phyloP scores from a whole-genome alignment of 805 yeast species.

The Dipodascus albidus region DNA sequence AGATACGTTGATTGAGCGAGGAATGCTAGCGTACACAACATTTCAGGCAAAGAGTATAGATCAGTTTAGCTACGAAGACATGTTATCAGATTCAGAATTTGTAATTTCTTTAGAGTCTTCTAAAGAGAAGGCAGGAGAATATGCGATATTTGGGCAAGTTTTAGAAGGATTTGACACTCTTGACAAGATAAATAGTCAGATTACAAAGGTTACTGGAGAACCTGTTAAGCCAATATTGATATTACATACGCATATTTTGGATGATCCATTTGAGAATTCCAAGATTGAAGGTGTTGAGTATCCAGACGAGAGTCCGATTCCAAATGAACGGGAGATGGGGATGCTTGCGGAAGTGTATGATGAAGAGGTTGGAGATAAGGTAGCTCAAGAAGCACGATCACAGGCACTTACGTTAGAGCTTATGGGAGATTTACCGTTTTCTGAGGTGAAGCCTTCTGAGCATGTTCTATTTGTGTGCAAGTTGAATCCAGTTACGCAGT shows the following conservation, averaged over 20 bases:
- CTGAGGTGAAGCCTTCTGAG: conserved; percentile 50
- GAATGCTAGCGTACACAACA: conserved; percentile 21
- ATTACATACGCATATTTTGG: conserved; percentile 36
- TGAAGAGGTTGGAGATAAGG: conserved; percentile 20
- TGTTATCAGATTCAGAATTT: conserved; percentile 25
- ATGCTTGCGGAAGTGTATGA: conserved; percentile 20
- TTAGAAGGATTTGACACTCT: conserved; percentile 38
- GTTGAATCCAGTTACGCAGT: conserved; percentile 49
- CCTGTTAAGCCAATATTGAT: conserved; percentile 43
- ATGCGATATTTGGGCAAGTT: conserved; percentile 36
- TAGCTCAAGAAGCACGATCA: conserved; percentile 32
- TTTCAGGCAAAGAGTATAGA: conserved; percentile 2
- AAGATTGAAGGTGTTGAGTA: conserved; percentile 13
- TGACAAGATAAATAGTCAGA: conserved; percentile 31
- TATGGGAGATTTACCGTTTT: conserved; percentile 50
- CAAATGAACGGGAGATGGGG: conserved; percentile 27
- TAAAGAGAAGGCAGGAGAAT: conserved; percentile 16
- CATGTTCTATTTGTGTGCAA: conserved; percentile 51
- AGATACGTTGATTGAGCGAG: conserved; percentile 26
- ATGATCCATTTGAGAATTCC: conserved; percentile 42
- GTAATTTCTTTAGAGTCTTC: conserved; percentile 28
- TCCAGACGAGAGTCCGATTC: conserved; percentile 27
- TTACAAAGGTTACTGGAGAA: conserved; percentile 29
- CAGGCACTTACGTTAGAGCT: conserved; percentile 53
- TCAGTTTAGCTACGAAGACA: conserved; percentile 14